These are phyloP conservation scores for Nematocida displodere DNA, from an alignment of 371 early-diverging fungal genomes.

Conservation along the genomic window DNA sequence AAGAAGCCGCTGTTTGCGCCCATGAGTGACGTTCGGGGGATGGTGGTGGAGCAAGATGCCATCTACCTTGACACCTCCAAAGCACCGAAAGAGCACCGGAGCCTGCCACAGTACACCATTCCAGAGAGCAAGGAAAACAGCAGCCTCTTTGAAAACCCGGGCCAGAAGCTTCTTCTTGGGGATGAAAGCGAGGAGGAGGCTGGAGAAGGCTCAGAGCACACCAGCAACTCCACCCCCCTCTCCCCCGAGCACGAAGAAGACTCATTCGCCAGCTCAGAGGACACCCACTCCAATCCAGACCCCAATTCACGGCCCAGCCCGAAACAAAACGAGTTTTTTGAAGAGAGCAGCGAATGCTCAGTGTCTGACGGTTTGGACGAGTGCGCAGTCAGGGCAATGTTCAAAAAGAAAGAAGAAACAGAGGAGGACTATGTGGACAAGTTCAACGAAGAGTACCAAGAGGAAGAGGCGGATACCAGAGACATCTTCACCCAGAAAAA, in stretches of 20 bases:
- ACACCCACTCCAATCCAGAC: neutral
- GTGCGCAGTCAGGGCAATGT: slow-evolving; percentile 39
- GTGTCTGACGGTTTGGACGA: slow-evolving; percentile 29
- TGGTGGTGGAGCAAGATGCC: slow-evolving; percentile 21
- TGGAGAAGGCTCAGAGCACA: neutral
- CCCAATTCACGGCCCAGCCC: neutral
- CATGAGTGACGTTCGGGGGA: slow-evolving; percentile 39
- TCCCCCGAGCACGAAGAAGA: neutral
- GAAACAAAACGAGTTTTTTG: neutral
- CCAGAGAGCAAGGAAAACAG: neutral
- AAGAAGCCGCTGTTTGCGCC: slow-evolving; percentile 49
- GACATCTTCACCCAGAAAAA: slow-evolving; percentile 46
- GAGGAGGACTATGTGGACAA: slow-evolving; percentile 59
- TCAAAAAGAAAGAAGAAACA: slow-evolving; percentile 41
- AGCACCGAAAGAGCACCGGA: neutral
- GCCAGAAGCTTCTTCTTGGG: neutral
- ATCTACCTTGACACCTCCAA: slow-evolving; percentile 5
- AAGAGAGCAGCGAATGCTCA: neutral
- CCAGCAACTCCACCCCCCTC: neutral
- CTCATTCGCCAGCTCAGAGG: neutral
- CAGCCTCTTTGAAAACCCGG: slow-evolving; percentile 22
- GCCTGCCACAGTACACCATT: neutral
- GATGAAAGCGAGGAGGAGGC: neutral
- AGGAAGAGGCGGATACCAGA: slow-evolving; percentile 47
- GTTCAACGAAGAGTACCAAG: slow-evolving; percentile 55